Percentiles rank a stretch among this genome's conserved stretches.
Evolutionary conservation across 2,329 filamentous ascomycete species (phyloP).

Genomic region (Fusarium camptoceras): DNA sequence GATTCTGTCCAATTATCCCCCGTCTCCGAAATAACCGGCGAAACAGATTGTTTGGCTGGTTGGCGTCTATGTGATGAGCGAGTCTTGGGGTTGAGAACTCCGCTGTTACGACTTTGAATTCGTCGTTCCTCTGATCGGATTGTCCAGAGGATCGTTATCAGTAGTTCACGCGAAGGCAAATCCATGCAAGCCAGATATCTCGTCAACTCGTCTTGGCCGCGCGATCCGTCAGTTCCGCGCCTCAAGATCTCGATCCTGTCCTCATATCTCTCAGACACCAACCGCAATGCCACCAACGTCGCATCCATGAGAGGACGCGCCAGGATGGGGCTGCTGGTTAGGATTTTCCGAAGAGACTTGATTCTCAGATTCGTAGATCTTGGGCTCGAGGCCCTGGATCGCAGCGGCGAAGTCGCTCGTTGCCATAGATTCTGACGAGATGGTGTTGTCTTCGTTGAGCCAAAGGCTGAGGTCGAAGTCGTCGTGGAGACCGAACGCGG

Average conservation of each 20-base stretch:
- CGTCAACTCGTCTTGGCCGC: conserved; percentile 53
- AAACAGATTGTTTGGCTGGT: conserved; percentile 42
- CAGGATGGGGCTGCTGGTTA: conserved; percentile 79
- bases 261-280: conserved; percentile 70
- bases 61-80: conserved; percentile 32
- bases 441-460: conserved; percentile 64
- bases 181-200: conserved; percentile 53
- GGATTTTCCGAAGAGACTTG: conserved; percentile 71
- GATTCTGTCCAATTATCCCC: conserved; percentile 37
- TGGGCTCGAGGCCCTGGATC: conserved; percentile 64
- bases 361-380: conserved; percentile 69
- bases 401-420: conserved; percentile 63
- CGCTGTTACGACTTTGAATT: conserved; percentile 43
- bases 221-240: conserved; percentile 52
- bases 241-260: conserved; percentile 57
- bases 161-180: conserved; percentile 61
- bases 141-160: conserved; percentile 62
- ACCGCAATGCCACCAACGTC: conserved; percentile 80
- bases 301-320: conserved; percentile 79
- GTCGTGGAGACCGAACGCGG: conserved; percentile 61
- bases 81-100: conserved; percentile 43
- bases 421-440: conserved; percentile 61
- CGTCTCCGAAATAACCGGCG: conserved; percentile 37
- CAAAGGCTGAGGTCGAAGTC: conserved; percentile 66
- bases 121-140: conserved; percentile 57